Evolutionary conservation across 768 basidiomycete genomes (phyloP), one percentile per base, ranked within the genome.

Genomic region (Gymnopilus junonius): DNA sequence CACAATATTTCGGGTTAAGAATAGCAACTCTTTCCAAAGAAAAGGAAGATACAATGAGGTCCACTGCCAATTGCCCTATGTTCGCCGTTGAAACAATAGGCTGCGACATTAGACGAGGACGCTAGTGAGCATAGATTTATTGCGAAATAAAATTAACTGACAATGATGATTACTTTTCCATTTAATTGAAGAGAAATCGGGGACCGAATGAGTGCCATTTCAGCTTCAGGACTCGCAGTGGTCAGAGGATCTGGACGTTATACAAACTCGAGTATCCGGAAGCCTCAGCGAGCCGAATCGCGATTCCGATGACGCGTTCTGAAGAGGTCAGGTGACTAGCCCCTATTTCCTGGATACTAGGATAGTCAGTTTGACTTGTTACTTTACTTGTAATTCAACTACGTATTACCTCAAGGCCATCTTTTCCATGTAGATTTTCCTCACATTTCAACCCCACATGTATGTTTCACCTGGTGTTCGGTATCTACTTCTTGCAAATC

Each of bases 31-130:
- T 79, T 55, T 78, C 73, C 21, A 95, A 80, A 31, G 79, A 80
- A 50, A 92, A 78, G 1, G 89, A 87, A 4, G 88, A 74, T 64
- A 93, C 87, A 63, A 95, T 76, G 17, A 95, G 76, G 74, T 95
- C 93, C 10, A 79, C 86, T 0, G 92, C 85, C 12, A 95, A 81
- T 70, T 95, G 93, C n/a, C 87, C 81, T 43, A 94, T 83, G 76
- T 94, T 94, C 51, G 90, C 93, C 11, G 86, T 85, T 5, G 93
- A 93, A 11, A 94, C 91, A 45, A 93, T 71, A 34, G 93, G 92
- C 85, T 86, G 65, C 25, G 55, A 39, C 23, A 43, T 46, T 50
- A 58, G 65, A 67, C 61, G 67, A 25, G 20, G 14, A 63, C 37
- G 40, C 31, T 12, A 37, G 11, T 43, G 37, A 23, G 0, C 29